Conservation (phyloP, 2,329 filamentous ascomycete species). For the Leptographium lundbergii region DNA sequence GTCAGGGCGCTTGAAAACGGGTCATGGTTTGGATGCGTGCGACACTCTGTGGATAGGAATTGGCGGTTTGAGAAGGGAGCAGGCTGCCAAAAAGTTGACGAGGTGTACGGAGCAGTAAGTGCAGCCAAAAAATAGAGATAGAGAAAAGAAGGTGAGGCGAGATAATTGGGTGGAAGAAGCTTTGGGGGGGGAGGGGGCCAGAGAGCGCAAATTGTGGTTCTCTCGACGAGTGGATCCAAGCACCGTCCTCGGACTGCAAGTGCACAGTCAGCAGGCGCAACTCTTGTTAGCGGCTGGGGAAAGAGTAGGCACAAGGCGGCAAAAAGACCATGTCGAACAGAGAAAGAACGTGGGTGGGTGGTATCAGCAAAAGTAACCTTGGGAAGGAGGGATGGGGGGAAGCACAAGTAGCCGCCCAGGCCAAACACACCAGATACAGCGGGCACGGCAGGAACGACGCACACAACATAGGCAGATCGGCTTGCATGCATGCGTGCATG, state of each 20-base stretch:
- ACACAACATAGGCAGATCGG: not conserved
- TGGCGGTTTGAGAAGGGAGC: not conserved
- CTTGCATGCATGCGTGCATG: not conserved
- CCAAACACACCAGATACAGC: not conserved
- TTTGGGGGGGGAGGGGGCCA: not conserved
- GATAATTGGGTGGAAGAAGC: not conserved
- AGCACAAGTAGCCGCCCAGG: not conserved
- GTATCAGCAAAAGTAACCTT: not conserved
- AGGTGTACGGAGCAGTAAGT: not conserved
- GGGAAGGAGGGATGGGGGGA: not conserved
- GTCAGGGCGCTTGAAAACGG: not conserved
- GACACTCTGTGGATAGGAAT: not conserved
- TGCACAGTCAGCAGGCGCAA: not conserved
- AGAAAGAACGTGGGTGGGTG: not conserved
- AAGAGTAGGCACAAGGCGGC: not conserved
- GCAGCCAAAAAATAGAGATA: not conserved
- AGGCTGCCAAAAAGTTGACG: not conserved
- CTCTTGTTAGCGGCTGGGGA: not conserved
- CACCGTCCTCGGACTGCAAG: not conserved
- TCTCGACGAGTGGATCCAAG: not conserved
- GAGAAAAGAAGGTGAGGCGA: not conserved
- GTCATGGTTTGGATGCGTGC: not conserved
- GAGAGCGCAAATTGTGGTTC: not conserved
- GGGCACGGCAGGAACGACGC: not conserved
- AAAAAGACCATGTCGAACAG: not conserved